A percentile compares a stretch with the other conserved stretches of the same genome.
These are phyloP conservation scores for Grosmannia huntii DNA, from an alignment of 2,329 filamentous ascomycete species.

Conservation along the genomic window DNA sequence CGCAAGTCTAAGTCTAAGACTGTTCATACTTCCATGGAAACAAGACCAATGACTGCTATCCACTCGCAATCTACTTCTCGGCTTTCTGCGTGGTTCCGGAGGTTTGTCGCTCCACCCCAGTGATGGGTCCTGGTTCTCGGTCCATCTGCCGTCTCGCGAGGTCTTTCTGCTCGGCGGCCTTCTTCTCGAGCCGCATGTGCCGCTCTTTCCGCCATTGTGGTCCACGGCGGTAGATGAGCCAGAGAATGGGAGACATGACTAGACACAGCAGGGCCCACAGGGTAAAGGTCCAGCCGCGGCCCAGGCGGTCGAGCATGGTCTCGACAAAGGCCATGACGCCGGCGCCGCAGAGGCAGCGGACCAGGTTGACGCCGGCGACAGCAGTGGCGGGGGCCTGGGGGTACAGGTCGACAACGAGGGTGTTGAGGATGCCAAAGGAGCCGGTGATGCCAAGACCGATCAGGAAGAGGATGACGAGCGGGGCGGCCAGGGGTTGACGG, in stretches of 20 bases:
- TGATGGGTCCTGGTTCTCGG: not conserved
- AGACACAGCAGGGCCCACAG: conserved; percentile 40
- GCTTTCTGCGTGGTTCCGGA: no score
- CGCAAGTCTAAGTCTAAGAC: no score
- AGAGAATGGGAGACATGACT: conserved; percentile 34
- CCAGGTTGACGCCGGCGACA: conserved; percentile 51
- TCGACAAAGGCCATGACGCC: conserved; percentile 46
- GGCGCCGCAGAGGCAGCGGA: conserved; percentile 48
- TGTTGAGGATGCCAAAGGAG: conserved; percentile 50
- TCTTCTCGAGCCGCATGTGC: conserved; percentile 21
- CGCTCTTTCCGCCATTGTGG: conserved; percentile 33
- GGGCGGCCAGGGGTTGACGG: conserved; percentile 34
- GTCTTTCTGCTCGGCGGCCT: conserved; percentile 18
- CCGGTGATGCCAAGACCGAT: conserved; percentile 46
- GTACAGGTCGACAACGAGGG: conserved; percentile 50
- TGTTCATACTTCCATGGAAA: no score
- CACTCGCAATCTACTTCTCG: not conserved
- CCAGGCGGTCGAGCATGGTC: conserved; percentile 42
- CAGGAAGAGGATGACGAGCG: conserved; percentile 42
- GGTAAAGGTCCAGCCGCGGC: conserved; percentile 50
- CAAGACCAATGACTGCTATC: no score
- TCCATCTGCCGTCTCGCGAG: not conserved
- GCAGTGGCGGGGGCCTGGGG: conserved; percentile 47
- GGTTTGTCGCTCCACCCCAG: not conserved
- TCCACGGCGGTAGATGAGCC: conserved; percentile 36